A percentile compares a stretch with the other conserved stretches of the same genome.
These are phyloP conservation scores for Eucalyptus microcorys DNA, from an alignment of 345 rosid species.

Conservation along the genomic window DNA sequence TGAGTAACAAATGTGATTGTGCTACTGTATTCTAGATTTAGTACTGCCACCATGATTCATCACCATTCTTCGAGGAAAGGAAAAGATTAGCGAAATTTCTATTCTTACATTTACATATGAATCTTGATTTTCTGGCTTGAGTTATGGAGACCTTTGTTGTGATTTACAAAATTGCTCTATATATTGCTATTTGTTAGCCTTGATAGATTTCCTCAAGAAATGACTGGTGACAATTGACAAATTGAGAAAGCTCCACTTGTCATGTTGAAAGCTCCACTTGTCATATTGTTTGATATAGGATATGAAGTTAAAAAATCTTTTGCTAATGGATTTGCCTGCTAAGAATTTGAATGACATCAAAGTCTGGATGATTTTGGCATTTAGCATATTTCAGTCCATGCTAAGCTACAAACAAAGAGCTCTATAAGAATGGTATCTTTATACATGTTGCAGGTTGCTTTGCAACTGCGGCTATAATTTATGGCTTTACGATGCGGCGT, in stretches of 20 bases:
- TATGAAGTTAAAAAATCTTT: not conserved
- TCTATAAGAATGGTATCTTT: not conserved
- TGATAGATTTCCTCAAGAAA: not conserved
- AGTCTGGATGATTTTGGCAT: not conserved
- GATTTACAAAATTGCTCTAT: not conserved
- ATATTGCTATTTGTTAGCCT: not conserved
- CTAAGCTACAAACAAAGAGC: not conserved
- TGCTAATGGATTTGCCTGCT: not conserved
- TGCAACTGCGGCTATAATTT: not conserved
- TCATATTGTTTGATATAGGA: not conserved
- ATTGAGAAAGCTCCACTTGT: not conserved
- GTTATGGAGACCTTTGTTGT: not conserved
- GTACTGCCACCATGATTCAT: not conserved
- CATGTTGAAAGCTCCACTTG: not conserved
- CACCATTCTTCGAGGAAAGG: not conserved
- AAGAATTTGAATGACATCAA: not conserved
- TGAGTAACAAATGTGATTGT: not conserved
- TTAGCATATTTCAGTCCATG: not conserved
- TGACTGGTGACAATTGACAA: not conserved
- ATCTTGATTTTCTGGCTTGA: not conserved
- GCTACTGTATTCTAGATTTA: not conserved
- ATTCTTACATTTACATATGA: not conserved
- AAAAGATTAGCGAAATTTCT: not conserved
- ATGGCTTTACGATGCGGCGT: slow-evolving; percentile 26
- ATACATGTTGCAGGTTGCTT: not conserved